phyloP scores from a whole-genome alignment of 2,329 filamentous ascomycete genomes.

The Curvularia verruculosa region DNA sequence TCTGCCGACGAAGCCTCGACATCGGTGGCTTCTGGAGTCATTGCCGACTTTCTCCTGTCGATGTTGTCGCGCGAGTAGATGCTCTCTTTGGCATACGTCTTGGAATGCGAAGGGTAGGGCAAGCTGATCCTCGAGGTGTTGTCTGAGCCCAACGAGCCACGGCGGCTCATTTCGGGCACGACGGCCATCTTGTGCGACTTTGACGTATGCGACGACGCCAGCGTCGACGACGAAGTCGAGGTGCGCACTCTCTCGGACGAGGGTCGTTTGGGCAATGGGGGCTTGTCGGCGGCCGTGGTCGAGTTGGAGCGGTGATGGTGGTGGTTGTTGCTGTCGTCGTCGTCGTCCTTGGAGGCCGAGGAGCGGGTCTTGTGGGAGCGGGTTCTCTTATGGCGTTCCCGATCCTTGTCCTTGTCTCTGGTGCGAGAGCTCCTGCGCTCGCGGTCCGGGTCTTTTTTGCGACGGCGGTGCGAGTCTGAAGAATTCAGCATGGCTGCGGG shows the following conservation, averaged over 20 bases:
- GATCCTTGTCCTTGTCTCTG: constrained; percentile 22
- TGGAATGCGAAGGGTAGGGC: constrained; percentile 84
- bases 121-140: constrained; percentile 53
- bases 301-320: too few species aligned
- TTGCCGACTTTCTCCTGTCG: constrained; percentile 37
- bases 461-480: constrained; percentile 46
- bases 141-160: constrained; percentile 43
- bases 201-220: constrained; percentile 29
- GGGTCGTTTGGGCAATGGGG: constrained; percentile 24
- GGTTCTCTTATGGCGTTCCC: constrained; percentile 37
- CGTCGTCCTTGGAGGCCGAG: constrained; percentile 36
- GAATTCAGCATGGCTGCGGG: constrained; percentile 37
- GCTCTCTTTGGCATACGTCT: constrained; percentile 88
- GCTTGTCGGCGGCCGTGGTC: constrained; percentile 18
- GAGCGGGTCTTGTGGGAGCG: constrained; percentile 41
- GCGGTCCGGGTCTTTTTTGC: constrained; percentile 42
- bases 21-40: constrained; percentile 53
- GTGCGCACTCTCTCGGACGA: constrained; percentile 37
- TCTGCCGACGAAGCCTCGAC: constrained; percentile 39
- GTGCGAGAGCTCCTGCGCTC: constrained; percentile 24
- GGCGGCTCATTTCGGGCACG: constrained; percentile 57
- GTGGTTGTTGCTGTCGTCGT: constrained; percentile 3
- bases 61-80: constrained; percentile 64
- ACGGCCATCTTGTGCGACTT: constrained; percentile 47
- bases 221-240: constrained; percentile 29